Conservation (phyloP, 2,329 filamentous ascomycete genomes). For the Colletotrichum navitas region DNA sequence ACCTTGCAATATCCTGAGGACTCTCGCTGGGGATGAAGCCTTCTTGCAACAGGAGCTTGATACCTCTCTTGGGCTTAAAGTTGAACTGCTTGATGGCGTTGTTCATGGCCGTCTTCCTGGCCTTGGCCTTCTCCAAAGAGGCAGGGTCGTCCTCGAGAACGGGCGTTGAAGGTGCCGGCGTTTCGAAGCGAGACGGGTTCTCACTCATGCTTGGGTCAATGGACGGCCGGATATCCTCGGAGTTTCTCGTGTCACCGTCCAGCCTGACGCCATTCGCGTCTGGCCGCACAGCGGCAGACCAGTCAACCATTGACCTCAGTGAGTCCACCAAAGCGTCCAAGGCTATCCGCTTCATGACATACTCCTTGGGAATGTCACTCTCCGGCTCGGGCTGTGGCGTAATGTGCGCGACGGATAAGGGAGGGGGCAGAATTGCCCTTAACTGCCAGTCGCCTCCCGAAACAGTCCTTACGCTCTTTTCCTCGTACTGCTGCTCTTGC, state of each 20-base stretch:
- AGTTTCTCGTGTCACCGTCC: slow-evolving; percentile 54
- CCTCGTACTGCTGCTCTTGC: slow-evolving; percentile 90
- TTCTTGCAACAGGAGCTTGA: slow-evolving; percentile 85
- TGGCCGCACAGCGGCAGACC: slow-evolving; percentile 77
- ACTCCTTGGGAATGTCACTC: slow-evolving; percentile 85
- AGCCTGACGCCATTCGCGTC: slow-evolving; percentile 63
- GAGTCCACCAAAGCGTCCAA: slow-evolving; percentile 91
- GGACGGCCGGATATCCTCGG: slow-evolving; percentile 63
- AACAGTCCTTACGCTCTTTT: slow-evolving; percentile 74
- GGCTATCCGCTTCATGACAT: slow-evolving; percentile 89
- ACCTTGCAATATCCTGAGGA: slow-evolving; percentile 85
- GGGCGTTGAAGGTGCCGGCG: slow-evolving; percentile 74
- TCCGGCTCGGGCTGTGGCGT: slow-evolving; percentile 70
- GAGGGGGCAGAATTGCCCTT: slow-evolving; percentile 86
- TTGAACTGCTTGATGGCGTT: slow-evolving; percentile 95
- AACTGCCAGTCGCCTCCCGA: slow-evolving; percentile 84
- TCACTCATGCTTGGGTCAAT: slow-evolving; percentile 78
- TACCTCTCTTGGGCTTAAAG: slow-evolving; percentile 94
- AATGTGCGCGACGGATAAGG: slow-evolving; percentile 84
- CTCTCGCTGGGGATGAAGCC: slow-evolving; percentile 87
- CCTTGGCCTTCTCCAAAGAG: slow-evolving; percentile 94
- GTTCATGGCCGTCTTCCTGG: slow-evolving; percentile 89
- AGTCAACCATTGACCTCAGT: slow-evolving; percentile 89
- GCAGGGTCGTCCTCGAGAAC: slow-evolving; percentile 89
- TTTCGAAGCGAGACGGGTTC: slow-evolving; percentile 72